Percentiles rank a stretch among this genome's conserved stretches.
These are phyloP conservation scores for Lignosus rhinocerotis DNA, from an alignment of 1,284 basidiomycete species.

Conservation along the genomic window DNA sequence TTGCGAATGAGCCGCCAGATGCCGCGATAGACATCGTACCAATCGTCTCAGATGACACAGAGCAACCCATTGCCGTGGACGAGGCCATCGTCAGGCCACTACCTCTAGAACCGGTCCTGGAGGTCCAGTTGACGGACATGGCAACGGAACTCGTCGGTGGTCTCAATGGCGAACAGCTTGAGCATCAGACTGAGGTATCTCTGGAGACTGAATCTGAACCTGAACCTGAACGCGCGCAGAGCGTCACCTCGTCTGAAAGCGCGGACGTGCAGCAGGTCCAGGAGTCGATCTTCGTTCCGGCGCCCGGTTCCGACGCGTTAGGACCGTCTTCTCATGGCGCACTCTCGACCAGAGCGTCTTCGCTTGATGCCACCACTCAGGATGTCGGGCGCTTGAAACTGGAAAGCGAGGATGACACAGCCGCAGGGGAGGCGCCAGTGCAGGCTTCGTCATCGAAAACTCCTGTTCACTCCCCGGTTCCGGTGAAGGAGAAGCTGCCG, in stretches of 20 bases:
- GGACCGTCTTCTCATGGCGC: neutral
- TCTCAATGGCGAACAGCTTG: neutral
- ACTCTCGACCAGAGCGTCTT: neutral
- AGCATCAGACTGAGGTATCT: neutral
- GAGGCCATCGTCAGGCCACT: too few relatives aligned
- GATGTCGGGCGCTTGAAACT: constrained; percentile 6
- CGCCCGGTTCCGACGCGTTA: neutral
- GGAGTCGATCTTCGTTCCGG: neutral
- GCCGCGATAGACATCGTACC: neutral
- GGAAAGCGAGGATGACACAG: neutral
- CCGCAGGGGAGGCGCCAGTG: neutral
- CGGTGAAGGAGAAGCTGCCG: constrained; percentile 9
- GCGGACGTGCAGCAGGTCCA: constrained; percentile 12
- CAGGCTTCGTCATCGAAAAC: neutral
- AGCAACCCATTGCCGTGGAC: neutral
- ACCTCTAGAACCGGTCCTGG: too few relatives aligned
- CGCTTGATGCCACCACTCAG: neutral
- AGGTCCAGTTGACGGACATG: too few relatives aligned
- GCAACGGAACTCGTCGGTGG: too few relatives aligned
- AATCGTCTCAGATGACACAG: neutral
- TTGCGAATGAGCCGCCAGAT: neutral
- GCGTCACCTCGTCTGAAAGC: constrained; percentile 11
- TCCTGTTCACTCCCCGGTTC: neutral
- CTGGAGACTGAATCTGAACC: neutral
- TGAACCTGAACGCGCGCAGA: constrained; percentile 1